phyloP scores from a whole-genome alignment of 495 filamentous ascomycete species.

The Trichodelitschia bisporula region DNA sequence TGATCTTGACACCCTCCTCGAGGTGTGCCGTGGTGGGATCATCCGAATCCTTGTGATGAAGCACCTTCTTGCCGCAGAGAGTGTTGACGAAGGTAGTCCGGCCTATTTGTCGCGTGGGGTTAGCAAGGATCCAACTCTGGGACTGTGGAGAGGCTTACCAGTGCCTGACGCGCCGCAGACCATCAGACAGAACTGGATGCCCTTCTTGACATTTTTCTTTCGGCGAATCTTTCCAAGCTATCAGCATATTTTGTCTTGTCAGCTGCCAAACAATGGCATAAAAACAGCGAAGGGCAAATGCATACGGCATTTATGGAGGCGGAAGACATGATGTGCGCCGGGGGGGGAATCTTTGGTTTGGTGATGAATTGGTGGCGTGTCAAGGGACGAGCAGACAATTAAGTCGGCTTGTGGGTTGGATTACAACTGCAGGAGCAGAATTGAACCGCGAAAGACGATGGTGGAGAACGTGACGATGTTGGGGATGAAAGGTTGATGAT shows the following conservation, averaged over 20 bases:
- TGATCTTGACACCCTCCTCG: constrained; percentile 93
- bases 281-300: neutral
- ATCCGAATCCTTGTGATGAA: constrained; percentile 70
- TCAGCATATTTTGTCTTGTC: no score
- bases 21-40: constrained; percentile 71
- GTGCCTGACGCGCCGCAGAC: constrained; percentile 97
- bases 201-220: constrained; percentile 99
- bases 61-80: constrained; percentile 82
- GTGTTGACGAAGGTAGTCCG: constrained; percentile 99
- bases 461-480: no score
- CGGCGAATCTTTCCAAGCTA: constrained; percentile 92
- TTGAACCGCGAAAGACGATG: no score
- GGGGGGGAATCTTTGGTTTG: no score
- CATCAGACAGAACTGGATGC: constrained; percentile 99
- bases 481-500: no score
- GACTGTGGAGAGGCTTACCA: no score
- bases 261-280: no score
- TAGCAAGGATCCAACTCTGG: no score
- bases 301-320: constrained; percentile 5
- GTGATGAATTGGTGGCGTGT: no score
- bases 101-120: constrained; percentile 25
- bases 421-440: no score
- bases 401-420: no score
- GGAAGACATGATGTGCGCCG: constrained; percentile 4
- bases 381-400: no score